Evolutionary conservation across 371 early-diverging fungal genomes (phyloP).

Genomic region (Blakeslea trispora): DNA sequence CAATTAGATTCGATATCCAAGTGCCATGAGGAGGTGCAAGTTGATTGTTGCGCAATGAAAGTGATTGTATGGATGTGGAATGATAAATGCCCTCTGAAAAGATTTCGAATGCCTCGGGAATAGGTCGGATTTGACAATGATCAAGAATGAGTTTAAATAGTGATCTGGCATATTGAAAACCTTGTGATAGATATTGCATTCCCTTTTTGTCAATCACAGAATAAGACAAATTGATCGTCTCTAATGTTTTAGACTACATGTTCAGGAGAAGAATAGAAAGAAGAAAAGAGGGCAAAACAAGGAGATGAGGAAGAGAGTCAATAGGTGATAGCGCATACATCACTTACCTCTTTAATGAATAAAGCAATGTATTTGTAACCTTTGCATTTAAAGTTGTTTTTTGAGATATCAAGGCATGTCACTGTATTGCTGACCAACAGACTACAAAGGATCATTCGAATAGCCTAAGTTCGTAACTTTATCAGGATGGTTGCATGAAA

Average conservation of each 20-base stretch:
- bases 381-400: constrained; percentile 41
- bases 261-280: background rate
- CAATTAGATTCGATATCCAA: constrained; percentile 40
- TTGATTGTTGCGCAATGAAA: constrained; percentile 57
- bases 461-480: constrained; percentile 22
- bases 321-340: too few species aligned
- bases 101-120: constrained; percentile 27
- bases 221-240: constrained; percentile 38
- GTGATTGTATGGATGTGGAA: constrained; percentile 44
- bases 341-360: constrained; percentile 46
- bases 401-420: constrained; percentile 28
- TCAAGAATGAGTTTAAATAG: constrained; percentile 60
- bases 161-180: constrained; percentile 43
- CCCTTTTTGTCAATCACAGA: constrained; percentile 55
- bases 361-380: constrained; percentile 50
- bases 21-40: constrained; percentile 34
- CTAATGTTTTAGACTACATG: constrained; percentile 39
- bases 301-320: too few species aligned
- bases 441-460: constrained; percentile 43
- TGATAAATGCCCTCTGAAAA: constrained; percentile 58
- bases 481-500: too few species aligned
- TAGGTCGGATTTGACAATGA: constrained; percentile 55
- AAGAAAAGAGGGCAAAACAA: background rate
- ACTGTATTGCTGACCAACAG: constrained; percentile 39
- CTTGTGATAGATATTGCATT: constrained; percentile 59